Evolutionary conservation across 306 rosid species (phyloP), one percentile per base, ranked within the genome.

Genomic region (Sicyos baderoa): DNA sequence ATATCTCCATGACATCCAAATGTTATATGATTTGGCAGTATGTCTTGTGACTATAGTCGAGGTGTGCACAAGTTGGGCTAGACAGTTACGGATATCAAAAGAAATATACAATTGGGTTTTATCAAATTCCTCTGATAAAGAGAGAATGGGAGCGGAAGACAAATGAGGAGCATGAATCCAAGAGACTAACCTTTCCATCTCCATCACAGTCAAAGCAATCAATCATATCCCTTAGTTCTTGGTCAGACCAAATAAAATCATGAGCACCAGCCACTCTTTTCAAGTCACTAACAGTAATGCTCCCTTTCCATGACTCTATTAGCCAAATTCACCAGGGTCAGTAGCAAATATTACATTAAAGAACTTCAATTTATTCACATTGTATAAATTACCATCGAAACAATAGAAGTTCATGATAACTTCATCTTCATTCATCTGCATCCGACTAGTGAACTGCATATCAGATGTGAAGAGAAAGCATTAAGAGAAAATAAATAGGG

Each of bases 361-460:
- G 63, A 5, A 17, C 40, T 23, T 57, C 25, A 57, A 57, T 57
- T 22, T 57, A 16, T 5, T 56, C 32, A 42, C 59, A n/a, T 18
- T 35, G 23, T 42, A 80, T 18, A 72, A 50, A 52, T 81, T 88
- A 93, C 98, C 98, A 76, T 93, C 97, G 77, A 93, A 82, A 76
- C 84, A 92, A 78, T 75, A 93, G 81, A 86, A 93, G 76, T 93
- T 87, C 59, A 79, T 19, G 55, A 89, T 54, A 68, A 93, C 78
- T 77, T 93, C 98, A 77, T 89, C 96, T 75, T 93, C 95, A 0
- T 88, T 86, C 89, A 93, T 84, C 76, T 89, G 93, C 76, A 86
- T 76, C 79, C 95, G 90, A 84, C 94, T 86, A 27, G 84, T 16
- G 78, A 83, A 85, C 96, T 87, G 86, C 75, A 48, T 69, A 40